A percentile compares a stretch with the other conserved stretches of the same genome.
Evolutionary conservation across 192 early-diverging fungal species (phyloP).

Genomic region (Lobosporangium transversale): DNA sequence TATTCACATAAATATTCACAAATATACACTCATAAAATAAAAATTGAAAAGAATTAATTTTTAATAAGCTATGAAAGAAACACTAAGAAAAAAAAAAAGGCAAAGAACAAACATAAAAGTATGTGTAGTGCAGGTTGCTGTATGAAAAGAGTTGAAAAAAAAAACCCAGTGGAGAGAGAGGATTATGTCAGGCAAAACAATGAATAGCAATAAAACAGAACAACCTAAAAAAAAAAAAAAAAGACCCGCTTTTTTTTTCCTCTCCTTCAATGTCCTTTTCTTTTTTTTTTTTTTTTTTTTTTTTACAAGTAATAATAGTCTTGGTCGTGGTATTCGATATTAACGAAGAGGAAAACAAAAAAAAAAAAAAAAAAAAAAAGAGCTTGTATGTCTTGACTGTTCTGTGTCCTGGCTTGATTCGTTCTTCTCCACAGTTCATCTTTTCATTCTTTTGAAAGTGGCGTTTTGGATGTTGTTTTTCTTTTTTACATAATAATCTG

Average conservation of each 20-base stretch:
- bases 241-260: constrained; percentile 3
- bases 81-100: not conserved
- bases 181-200: not conserved
- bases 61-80: not conserved
- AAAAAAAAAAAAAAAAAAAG: constrained; percentile 1
- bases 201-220: not conserved
- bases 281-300: not conserved
- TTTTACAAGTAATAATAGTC: no score
- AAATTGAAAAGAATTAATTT: no score
- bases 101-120: not conserved
- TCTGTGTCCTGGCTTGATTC: no score
- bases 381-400: constrained; percentile 9
- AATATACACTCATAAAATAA: no score
- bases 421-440: no score
- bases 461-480: not conserved
- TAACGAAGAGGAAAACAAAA: no score
- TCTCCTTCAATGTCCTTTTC: constrained; percentile 1
- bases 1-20: no score
- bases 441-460: not conserved
- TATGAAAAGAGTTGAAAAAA: no score
- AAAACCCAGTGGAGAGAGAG: not conserved
- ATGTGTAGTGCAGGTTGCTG: no score
- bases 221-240: not conserved
- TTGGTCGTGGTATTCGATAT: constrained; percentile 5
- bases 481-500: constrained; percentile 92